These are phyloP conservation scores for Ogataea minuta DNA, from an alignment of 805 yeast species.

Conservation along the genomic window DNA sequence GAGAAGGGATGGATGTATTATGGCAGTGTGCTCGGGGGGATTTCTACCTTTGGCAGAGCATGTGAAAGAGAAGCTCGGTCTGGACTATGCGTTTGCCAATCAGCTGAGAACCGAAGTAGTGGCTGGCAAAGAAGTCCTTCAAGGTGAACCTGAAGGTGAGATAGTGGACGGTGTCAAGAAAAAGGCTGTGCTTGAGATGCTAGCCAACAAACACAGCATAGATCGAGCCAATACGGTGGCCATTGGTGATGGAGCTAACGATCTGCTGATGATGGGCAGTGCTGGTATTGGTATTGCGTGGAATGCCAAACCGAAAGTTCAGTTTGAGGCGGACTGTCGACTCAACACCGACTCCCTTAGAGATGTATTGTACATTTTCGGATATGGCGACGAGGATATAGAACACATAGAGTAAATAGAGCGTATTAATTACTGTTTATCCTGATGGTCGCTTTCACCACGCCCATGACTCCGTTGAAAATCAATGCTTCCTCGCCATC, in stretches of 20 bases:
- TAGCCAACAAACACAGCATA: constrained; percentile 55
- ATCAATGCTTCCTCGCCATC: constrained; percentile 70
- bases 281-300: constrained; percentile 97
- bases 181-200: constrained; percentile 64
- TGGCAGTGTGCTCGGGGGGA: constrained; percentile 94
- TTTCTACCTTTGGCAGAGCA: constrained; percentile 83
- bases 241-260: constrained; percentile 97
- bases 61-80: constrained; percentile 61
- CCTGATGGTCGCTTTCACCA: constrained; percentile 3
- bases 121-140: constrained; percentile 45
- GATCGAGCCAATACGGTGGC: constrained; percentile 63
- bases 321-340: constrained; percentile 74
- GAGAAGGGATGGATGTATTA: constrained; percentile 56
- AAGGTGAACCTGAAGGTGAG: constrained; percentile 76
- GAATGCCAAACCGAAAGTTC: constrained; percentile 96
- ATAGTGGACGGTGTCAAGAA: constrained; percentile 85
- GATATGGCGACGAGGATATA: constrained; percentile 61
- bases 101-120: constrained; percentile 48
- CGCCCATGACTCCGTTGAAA: constrained; percentile 84
- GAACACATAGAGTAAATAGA: constrained; percentile 6
- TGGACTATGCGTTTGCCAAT: constrained; percentile 92
- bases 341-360: constrained; percentile 70
- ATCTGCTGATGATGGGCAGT: constrained; percentile 82
- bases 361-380: constrained; percentile 80
- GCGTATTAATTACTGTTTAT: not conserved